Conservation (phyloP, 2,329 filamentous ascomycete genomes). For the Ceratocystiopsis brevicomis region DNA sequence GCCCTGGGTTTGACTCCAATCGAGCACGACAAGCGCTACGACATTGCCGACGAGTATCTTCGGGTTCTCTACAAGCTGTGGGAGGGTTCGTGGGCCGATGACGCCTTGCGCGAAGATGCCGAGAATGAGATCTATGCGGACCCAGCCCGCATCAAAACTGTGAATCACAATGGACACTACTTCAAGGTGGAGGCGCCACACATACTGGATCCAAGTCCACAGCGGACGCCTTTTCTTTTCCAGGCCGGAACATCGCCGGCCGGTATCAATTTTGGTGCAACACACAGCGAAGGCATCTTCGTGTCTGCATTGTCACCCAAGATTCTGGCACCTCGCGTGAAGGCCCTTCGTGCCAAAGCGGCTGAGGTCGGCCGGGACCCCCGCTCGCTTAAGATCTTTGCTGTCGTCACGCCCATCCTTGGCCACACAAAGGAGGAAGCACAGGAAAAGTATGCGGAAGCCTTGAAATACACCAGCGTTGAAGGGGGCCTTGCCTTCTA, state of each 20-base stretch:
- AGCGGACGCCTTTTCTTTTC: constrained; percentile 11
- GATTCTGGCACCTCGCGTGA: constrained; percentile 4
- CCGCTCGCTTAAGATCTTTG: constrained; percentile 8
- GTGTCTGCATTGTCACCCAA: background rate
- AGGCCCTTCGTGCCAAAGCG: too few species aligned
- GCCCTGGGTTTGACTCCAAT: too few species aligned
- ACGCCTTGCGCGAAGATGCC: too few species aligned
- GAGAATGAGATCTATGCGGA: too few species aligned
- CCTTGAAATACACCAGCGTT: constrained; percentile 7
- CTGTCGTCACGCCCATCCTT: constrained; percentile 9
- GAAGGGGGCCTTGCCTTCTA: constrained; percentile 11
- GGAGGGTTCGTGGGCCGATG: too few species aligned
- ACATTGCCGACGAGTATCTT: too few species aligned
- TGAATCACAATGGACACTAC: background rate
- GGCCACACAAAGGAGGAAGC: constrained; percentile 10
- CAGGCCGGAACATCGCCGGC: constrained; percentile 11
- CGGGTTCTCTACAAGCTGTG: too few species aligned
- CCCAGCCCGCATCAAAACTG: too few species aligned
- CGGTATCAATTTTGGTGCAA: constrained; percentile 9
- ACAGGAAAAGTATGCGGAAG: constrained; percentile 9
- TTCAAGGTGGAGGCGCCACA: background rate
- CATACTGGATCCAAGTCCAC: constrained; percentile 3
- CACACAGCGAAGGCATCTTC: constrained; percentile 11
- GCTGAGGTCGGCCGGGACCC: constrained; percentile 7
- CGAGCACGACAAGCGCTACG: too few species aligned